These are phyloP conservation scores for Ailanthus altissimus DNA, from an alignment of 345 rosid species.

Conservation along the genomic window DNA sequence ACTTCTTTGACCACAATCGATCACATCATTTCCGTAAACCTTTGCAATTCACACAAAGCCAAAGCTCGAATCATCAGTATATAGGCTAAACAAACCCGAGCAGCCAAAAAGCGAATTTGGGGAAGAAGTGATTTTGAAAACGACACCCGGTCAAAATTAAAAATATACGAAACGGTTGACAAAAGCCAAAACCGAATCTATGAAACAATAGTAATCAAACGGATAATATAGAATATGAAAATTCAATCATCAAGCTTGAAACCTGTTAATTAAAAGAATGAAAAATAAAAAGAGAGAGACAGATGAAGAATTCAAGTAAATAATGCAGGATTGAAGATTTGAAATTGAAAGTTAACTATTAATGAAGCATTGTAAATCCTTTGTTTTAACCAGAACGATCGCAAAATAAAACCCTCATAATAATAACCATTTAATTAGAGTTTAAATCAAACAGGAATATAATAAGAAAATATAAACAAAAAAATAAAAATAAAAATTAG, in stretches of 20 bases:
- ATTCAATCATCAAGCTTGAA: not conserved
- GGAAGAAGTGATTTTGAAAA: not conserved
- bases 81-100: slow-evolving; percentile 2
- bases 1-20: slow-evolving; percentile 23
- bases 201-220: not conserved
- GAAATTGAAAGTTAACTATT: not conserved
- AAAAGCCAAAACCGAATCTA: not conserved
- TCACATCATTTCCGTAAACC: slow-evolving; percentile 25
- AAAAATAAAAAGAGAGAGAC: not conserved
- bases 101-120: not conserved
- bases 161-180: not conserved
- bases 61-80: slow-evolving; percentile 10
- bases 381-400: not conserved
- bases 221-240: not conserved
- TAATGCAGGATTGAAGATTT: not conserved
- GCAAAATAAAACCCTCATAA: not conserved
- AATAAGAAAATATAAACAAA: not conserved
- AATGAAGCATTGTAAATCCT: not conserved
- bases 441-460: not conserved
- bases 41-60: not conserved
- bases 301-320: not conserved
- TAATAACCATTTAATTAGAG: not conserved
- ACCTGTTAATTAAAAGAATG: not conserved
- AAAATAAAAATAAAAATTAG: not conserved
- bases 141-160: not conserved